Base-by-base conservation (phyloP, 176 grass and related monocot genomes). In the Eragrostis curvula region DNA sequence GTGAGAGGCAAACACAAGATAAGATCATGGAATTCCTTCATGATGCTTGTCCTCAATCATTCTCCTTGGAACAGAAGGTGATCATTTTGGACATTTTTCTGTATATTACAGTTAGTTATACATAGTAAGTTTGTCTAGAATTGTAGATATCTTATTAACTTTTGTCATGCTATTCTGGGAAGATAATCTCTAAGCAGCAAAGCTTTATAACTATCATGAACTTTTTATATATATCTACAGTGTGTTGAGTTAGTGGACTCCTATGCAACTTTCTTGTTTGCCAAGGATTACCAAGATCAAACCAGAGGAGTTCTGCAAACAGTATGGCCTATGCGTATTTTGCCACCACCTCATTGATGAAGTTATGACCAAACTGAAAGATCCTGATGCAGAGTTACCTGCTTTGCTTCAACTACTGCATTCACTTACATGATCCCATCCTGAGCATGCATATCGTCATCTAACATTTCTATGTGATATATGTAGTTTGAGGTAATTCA, bases 351-450 rank as follows among this genome's bases (percentile, higher is more conserved):
- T 93, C n/a, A 28, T 98, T 3, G 84, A 85, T 39, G 84, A 98
- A 81, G 16, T 95, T 55, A 69, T 89, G 44, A 39, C 74, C 74
- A 98, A 95, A 77, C 81, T 95, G 73, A 85, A 98, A 68, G 95
- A 98, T 74, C 92, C 95, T 49, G 95, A 98, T 65, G 73, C 95
- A 1, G 70, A 98, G 95, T 92, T 98, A 78, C 30, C 75, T 84
- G 28, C 40, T 74, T 77, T 51, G 43, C 21, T 4, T 45, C 32
- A 36, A 36, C 32, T 36, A 36, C 32, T 36, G 2, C 32, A 36
- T 36, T 36, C n/a, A 20, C 25, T 45, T 80, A 16, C 20, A 15
- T 24, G n/a, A 58, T 0, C 9, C 2, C 41, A 13, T 27, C 27
- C 20, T 85, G 11, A 78, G 10, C 21, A 50, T 58, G 39, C n/a